phyloP scores from a whole-genome alignment of 352 stramenopile species.

The Phytophthora citrophthora region DNA sequence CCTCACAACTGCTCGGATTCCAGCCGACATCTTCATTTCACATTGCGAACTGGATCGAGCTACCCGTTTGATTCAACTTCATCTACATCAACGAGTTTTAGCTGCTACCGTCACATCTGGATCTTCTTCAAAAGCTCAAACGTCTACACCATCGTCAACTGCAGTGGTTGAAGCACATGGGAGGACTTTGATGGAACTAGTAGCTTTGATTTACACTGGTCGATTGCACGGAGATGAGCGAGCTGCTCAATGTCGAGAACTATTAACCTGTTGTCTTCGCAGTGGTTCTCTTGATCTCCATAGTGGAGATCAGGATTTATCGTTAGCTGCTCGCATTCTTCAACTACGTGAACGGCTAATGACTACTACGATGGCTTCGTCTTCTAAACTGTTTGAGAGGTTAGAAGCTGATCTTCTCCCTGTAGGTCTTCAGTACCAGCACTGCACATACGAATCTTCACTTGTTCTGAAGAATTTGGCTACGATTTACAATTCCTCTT shows the following conservation, averaged over 20 bases:
- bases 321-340: slow-evolving; percentile 17
- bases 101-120: slow-evolving; percentile 25
- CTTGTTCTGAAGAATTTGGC: slow-evolving; percentile 9
- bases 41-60: slow-evolving; percentile 48
- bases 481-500: slow-evolving; percentile 15
- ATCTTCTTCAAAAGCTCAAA: slow-evolving; percentile 13
- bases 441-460: slow-evolving; percentile 5
- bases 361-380: slow-evolving; percentile 12
- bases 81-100: slow-evolving; percentile 34
- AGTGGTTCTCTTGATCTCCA: slow-evolving; percentile 23
- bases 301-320: slow-evolving; percentile 21
- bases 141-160: slow-evolving; percentile 13
- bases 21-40: slow-evolving; percentile 48
- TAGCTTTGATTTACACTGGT: slow-evolving; percentile 41
- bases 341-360: slow-evolving; percentile 37
- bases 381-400: slow-evolving; percentile 14
- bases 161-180: slow-evolving; percentile 13
- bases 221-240: slow-evolving; percentile 25
- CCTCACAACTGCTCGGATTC: slow-evolving; percentile 12
- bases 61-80: slow-evolving; percentile 37
- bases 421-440: slow-evolving; percentile 17
- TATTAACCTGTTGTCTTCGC: slow-evolving; percentile 46
- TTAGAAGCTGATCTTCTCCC: slow-evolving; percentile 29
- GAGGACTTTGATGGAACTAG: slow-evolving; percentile 36
- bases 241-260: slow-evolving; percentile 36